Conservation (phyloP, 306 rosid species). For the Fragaria iinumae region DNA sequence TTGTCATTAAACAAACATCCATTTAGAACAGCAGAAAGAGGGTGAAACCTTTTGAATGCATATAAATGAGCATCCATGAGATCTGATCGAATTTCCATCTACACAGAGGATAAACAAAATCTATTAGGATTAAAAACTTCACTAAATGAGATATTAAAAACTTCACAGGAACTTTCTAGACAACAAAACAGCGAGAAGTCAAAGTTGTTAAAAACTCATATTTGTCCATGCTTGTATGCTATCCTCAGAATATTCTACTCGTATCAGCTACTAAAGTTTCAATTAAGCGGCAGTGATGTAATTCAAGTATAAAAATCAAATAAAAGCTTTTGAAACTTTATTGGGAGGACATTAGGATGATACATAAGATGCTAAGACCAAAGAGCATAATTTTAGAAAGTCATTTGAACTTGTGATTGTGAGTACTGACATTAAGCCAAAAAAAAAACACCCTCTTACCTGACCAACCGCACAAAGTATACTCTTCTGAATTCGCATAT, state of each 20-base stretch:
- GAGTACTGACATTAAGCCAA: not conserved
- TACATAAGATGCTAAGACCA: not conserved
- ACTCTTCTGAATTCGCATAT: constrained; percentile 83
- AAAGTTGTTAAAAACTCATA: not conserved
- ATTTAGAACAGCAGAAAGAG: constrained; percentile 14
- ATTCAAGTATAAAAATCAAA: not conserved
- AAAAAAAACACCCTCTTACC: constrained; percentile 42
- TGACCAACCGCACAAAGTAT: constrained; percentile 80
- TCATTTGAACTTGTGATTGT: not conserved
- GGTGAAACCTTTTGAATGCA: constrained; percentile 80
- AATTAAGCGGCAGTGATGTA: not conserved
- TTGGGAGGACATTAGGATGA: not conserved
- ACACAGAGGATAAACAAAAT: constrained; percentile 21
- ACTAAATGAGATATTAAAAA: not conserved
- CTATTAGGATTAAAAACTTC: not conserved
- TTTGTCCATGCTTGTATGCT: not conserved
- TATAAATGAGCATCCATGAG: constrained; percentile 98
- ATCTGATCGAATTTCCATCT: constrained; percentile 95
- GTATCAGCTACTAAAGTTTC: not conserved
- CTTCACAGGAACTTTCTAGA: not conserved
- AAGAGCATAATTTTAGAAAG: not conserved
- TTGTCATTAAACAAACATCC: constrained; percentile 5
- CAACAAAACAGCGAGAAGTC: not conserved
- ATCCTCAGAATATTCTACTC: not conserved
- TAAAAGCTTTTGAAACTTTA: not conserved